phyloP scores from a whole-genome alignment of 306 rosid species.

The Comarum palustre region DNA sequence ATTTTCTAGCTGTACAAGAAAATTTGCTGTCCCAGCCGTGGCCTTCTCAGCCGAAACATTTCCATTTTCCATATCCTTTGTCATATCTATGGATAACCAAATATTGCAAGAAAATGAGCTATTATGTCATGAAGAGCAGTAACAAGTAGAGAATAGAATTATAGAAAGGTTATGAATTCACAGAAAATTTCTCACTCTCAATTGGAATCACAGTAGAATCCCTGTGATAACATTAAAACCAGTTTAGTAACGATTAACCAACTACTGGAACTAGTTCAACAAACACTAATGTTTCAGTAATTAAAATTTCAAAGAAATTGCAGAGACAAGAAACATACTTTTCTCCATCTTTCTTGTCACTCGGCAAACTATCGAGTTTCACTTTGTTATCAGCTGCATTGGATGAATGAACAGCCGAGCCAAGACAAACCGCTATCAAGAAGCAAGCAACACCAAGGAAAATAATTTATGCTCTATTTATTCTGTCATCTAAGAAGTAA shows the following conservation, averaged over 20 bases:
- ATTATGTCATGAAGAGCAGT: constrained; percentile 13
- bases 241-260: neutral
- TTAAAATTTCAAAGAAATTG: neutral
- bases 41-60: constrained; percentile 33
- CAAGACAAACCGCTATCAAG: too few species aligned
- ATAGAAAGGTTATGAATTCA: neutral
- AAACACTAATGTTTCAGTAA: neutral
- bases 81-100: constrained; percentile 27
- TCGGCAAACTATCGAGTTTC: constrained; percentile 35
- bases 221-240: constrained; percentile 37
- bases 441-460: too few species aligned
- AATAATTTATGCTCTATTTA: too few species aligned
- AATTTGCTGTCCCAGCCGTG: constrained; percentile 71
- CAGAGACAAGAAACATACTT: constrained; percentile 40
- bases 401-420: too few species aligned
- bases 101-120: constrained; percentile 12
- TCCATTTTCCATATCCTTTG: constrained; percentile 43
- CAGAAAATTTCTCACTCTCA: constrained; percentile 37
- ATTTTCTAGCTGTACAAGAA: constrained; percentile 68
- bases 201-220: constrained; percentile 19
- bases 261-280: neutral
- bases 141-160: neutral
- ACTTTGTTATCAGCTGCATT: neutral
- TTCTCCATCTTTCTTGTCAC: constrained; percentile 29
- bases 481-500: too few species aligned